Percentiles rank a stretch among this genome's conserved stretches.
phyloP scores from a whole-genome alignment of 2,329 filamentous ascomycete species.

The Metarhizium humberi region DNA sequence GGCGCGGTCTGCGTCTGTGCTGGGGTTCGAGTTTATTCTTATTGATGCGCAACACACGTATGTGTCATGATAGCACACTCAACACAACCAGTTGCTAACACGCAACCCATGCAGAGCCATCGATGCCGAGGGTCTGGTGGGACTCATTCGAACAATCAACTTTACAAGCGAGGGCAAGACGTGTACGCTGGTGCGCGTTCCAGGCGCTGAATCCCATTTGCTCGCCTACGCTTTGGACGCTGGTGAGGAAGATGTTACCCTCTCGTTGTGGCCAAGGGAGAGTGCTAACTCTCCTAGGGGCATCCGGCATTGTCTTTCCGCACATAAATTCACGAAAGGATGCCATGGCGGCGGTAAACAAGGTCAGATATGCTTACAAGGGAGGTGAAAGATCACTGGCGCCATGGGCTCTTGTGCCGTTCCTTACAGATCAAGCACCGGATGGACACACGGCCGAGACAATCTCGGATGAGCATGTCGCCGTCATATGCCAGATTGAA shows the following conservation, averaged over 20 bases:
- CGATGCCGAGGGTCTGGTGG: conserved; percentile 5
- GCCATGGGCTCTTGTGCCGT: background rate
- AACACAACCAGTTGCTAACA: background rate
- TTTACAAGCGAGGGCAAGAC: conserved; percentile 7
- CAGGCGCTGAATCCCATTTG: conserved; percentile 3
- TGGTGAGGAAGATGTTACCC: background rate
- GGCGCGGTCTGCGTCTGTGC: too few species aligned
- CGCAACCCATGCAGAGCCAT: background rate
- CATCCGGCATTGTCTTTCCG: too few species aligned
- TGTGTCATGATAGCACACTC: too few species aligned
- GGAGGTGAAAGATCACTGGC: conserved; percentile 3
- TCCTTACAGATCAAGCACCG: background rate
- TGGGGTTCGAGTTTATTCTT: too few species aligned
- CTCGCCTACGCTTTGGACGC: conserved; percentile 5
- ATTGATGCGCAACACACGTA: too few species aligned
- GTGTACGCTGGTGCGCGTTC: conserved; percentile 4
- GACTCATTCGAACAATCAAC: conserved; percentile 6
- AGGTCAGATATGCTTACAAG: conserved; percentile 4
- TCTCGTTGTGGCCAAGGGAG: too few species aligned
- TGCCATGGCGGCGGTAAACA: conserved; percentile 1
- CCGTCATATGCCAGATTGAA: conserved; percentile 8
- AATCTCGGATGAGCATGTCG: conserved; percentile 6
- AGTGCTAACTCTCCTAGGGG: too few species aligned
- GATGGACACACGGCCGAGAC: conserved; percentile 5
- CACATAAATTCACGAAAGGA: background rate